Evolutionary conservation across 352 stramenopile species (phyloP).

Genomic region (Pythium guiyangense): DNA sequence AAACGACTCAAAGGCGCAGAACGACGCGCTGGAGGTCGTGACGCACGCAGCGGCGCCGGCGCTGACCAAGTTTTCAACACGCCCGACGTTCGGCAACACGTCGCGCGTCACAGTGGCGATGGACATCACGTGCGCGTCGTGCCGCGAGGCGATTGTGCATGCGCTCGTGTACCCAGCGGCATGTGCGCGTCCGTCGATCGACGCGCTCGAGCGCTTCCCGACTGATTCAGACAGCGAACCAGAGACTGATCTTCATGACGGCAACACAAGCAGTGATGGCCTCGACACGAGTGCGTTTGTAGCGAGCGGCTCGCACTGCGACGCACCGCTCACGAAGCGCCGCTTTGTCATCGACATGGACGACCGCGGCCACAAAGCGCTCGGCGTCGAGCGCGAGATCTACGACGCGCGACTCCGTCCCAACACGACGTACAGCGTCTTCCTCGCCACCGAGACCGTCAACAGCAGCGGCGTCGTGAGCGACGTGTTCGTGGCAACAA

Average conservation of each 20-base stretch:
- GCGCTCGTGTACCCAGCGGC: conserved; percentile 31
- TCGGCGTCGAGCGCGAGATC: conserved; percentile 36
- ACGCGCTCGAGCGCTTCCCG: conserved; percentile 5
- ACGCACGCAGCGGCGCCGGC: conserved; percentile 49
- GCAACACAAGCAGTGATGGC: neutral
- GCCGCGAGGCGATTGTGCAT: conserved; percentile 44
- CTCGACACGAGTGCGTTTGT: neutral
- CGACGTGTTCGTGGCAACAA: conserved; percentile 25
- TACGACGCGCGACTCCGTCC: conserved; percentile 13
- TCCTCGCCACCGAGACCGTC: conserved; percentile 49
- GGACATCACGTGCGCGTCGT: conserved; percentile 49
- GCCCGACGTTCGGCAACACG: conserved; percentile 52
- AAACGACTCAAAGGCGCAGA: conserved; percentile 35
- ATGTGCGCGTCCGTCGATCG: conserved; percentile 22
- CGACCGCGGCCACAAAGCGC: conserved; percentile 29
- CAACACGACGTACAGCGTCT: conserved; percentile 49
- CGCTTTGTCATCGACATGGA: conserved; percentile 19
- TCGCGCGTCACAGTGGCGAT: conserved; percentile 49
- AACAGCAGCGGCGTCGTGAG: conserved; percentile 58
- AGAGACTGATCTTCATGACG: neutral
- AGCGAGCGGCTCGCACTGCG: neutral
- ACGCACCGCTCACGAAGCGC: conserved; percentile 4
- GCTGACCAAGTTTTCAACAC: conserved; percentile 32
- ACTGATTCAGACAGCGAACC: neutral
- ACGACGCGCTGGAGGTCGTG: conserved; percentile 40